Evolutionary conservation across 2,329 filamentous ascomycete species (phyloP).

Genomic region (Bipolaris bicolor): DNA sequence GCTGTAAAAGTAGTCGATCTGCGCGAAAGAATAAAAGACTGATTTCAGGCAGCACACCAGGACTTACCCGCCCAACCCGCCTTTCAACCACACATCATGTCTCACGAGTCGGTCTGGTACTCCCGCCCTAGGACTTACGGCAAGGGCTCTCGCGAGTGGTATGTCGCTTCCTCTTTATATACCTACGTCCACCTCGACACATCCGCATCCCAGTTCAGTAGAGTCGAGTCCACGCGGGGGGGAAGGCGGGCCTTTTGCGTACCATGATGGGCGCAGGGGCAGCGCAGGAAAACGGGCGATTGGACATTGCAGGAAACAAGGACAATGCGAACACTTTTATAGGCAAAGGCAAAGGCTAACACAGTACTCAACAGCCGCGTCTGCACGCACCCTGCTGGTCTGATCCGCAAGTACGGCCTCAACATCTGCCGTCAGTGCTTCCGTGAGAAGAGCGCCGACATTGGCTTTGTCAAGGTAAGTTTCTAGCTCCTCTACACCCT

Average conservation of each 20-base stretch:
- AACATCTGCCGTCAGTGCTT: conserved; percentile 79
- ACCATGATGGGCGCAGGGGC: conserved; percentile 25
- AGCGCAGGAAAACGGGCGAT: not conserved
- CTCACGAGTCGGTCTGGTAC: conserved; percentile 98
- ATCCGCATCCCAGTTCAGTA: too few relatives aligned
- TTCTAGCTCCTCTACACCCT: not conserved
- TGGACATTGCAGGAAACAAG: not conserved
- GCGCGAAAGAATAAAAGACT: not conserved
- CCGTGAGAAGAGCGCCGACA: conserved; percentile 70
- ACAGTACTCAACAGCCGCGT: conserved; percentile 65
- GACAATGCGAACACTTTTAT: too few relatives aligned
- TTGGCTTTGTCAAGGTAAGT: conserved; percentile 71
- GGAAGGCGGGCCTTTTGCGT: conserved; percentile 12
- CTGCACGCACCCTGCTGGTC: conserved; percentile 95
- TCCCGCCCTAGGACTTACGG: conserved; percentile 96
- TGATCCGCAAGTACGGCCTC: conserved; percentile 99
- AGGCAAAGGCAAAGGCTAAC: conserved; percentile 29
- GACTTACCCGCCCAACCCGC: conserved; percentile 5
- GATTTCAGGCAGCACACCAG: conserved; percentile 8
- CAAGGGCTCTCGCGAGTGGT: conserved; percentile 95
- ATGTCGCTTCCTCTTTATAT: conserved; percentile 55
- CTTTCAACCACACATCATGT: conserved; percentile 66
- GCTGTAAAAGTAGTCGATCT: not conserved
- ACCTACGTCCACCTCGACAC: not conserved
- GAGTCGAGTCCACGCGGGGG: too few relatives aligned